Evolutionary conservation across 2,329 filamentous ascomycete genomes (phyloP).

Genomic region (Clarireedia homoeocarpa): DNA sequence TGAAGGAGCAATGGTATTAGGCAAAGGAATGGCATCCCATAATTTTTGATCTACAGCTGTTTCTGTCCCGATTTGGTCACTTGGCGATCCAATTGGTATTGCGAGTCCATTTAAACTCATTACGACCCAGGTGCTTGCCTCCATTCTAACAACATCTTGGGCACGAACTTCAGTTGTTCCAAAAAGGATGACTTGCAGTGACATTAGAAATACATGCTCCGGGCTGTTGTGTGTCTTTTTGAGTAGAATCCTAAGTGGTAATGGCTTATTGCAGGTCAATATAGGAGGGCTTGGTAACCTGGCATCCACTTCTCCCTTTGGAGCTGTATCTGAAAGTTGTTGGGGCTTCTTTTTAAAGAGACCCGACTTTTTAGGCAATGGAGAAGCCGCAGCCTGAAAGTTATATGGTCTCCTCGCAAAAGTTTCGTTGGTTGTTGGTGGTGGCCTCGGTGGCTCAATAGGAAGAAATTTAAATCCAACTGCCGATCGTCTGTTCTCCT

Average conservation of each 20-base stretch:
- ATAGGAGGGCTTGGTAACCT: conserved; percentile 81
- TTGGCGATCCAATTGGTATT: conserved; percentile 57
- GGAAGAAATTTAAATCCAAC: conserved; percentile 79
- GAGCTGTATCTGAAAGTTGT: conserved; percentile 38
- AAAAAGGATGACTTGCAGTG: conserved; percentile 74
- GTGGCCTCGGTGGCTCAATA: conserved; percentile 76
- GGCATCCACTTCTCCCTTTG: conserved; percentile 69
- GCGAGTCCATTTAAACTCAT: conserved; percentile 63
- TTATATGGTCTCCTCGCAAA: conserved; percentile 69
- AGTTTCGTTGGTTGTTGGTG: conserved; percentile 62
- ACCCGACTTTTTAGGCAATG: conserved; percentile 24
- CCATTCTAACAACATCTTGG: conserved; percentile 63
- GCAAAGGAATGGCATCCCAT: conserved; percentile 67
- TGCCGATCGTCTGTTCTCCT: conserved; percentile 73
- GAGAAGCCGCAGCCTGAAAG: conserved; percentile 37
- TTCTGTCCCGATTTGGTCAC: conserved; percentile 55
- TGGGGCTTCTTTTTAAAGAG: conserved; percentile 26
- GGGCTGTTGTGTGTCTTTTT: conserved; percentile 64
- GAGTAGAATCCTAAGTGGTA: conserved; percentile 73
- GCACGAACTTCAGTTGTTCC: conserved; percentile 74
- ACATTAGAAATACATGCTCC: conserved; percentile 67
- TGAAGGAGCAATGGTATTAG: conserved; percentile 78
- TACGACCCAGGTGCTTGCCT: conserved; percentile 69
- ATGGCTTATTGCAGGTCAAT: conserved; percentile 77
- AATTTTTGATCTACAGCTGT: conserved; percentile 59